Evolutionary conservation across 306 rosid genomes (phyloP).

Genomic region (Casuarina equisetifolia): DNA sequence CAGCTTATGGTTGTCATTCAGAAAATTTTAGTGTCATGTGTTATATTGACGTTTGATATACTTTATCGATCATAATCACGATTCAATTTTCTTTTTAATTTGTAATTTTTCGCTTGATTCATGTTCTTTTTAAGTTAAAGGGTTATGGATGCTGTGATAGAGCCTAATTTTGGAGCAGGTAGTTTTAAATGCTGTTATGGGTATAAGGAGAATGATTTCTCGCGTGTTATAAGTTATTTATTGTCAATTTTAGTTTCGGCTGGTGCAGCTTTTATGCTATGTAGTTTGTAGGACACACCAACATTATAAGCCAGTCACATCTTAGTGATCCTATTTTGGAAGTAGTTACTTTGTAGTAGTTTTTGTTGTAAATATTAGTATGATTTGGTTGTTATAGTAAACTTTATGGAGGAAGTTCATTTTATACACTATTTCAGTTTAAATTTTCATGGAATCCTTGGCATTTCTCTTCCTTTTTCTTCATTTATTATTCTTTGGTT

Average conservation of each 20-base stretch:
- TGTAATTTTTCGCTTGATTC: constrained; percentile 13
- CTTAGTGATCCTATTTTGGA: too few relatives aligned
- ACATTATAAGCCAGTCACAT: too few relatives aligned
- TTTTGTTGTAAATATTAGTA: neutral
- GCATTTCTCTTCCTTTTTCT: neutral
- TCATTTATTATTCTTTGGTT: neutral
- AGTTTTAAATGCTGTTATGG: constrained; percentile 17
- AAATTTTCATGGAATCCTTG: neutral
- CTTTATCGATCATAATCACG: neutral
- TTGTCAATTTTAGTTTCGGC: too few relatives aligned
- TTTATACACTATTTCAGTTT: neutral
- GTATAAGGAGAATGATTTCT: too few relatives aligned
- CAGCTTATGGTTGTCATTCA: constrained; percentile 1
- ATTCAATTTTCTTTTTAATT: constrained; percentile 10
- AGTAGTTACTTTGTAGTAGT: too few relatives aligned
- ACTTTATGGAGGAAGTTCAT: too few relatives aligned
- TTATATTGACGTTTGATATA: constrained; percentile 5
- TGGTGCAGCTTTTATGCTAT: too few relatives aligned
- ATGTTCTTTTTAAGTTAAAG: neutral
- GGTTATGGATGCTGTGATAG: neutral
- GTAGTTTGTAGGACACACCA: too few relatives aligned
- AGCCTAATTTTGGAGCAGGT: constrained; percentile 23
- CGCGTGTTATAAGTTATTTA: too few relatives aligned
- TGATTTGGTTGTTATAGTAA: neutral
- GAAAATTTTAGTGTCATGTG: constrained; percentile 16